Base-by-base conservation (phyloP, 768 basidiomycete species). In the Cystofilobasidium bisporidii region DNA sequence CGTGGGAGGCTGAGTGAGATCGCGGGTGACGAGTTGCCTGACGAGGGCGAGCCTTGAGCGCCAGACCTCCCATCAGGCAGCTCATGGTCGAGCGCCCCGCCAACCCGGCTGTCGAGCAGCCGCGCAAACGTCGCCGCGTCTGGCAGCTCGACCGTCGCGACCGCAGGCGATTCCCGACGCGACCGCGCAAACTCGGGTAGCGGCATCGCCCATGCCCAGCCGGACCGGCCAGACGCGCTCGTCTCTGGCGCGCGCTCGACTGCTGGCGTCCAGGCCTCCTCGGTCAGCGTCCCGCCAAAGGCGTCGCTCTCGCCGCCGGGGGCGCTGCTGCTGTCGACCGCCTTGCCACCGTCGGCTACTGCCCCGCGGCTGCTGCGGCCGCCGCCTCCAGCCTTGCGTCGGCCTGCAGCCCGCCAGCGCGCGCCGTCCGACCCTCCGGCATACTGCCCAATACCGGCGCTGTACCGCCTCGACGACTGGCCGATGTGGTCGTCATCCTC, bases 271-370 rank as follows among this genome's bases (percentile, higher is more conserved):
- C 36, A 58, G 6, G 41, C 47, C 58, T 50, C 56, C 22, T 58
- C 59, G 45, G 47, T 24, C 14, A 47, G 12, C 1, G 58, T 50
- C 12, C 57, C 58, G 36, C 56, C 45, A 18, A 48, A 48, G 2
- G 30, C 28, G 53, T 56, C 53, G 58, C 57, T 48, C 17, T 61
- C 47, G 33, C 58, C 65, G 11, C 47, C 65, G 32, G 65, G 58
- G 0, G 65, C 65, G 30, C 65, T 66, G 45, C 65, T 66, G 65
- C 58, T 60, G 4, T 48, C 33, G 8, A 11, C 56, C 22, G 47
- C n/a, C 22, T n/a, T 22, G 2, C 3, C 28, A 18, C 26, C n/a
- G n/a, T n/a, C n/a, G n/a, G n/a, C n/a, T n/a, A n/a, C 8, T 30
- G 17, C 28, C 12, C 15, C 53, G 50, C 9, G n/a, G 33, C 18